Evolutionary conservation across 1,284 basidiomycete species (phyloP).

Genomic region (Kwoniella shivajii): DNA sequence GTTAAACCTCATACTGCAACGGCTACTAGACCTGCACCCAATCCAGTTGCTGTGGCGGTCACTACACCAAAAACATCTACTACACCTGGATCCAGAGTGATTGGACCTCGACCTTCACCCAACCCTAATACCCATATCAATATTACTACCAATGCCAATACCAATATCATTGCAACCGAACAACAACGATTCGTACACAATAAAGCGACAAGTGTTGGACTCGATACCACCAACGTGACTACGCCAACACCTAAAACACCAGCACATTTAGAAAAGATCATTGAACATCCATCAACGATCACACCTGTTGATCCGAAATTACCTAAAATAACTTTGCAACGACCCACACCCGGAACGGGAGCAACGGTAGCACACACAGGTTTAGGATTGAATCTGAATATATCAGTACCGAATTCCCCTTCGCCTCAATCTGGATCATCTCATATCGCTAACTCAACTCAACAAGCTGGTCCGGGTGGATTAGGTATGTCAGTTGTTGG

Average conservation of each 20-base stretch:
- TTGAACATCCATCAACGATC: constrained; percentile 9
- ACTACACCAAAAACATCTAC: constrained; percentile 10
- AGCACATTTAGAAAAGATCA: constrained; percentile 3
- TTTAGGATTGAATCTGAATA: constrained; percentile 26
- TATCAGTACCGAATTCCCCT: too few relatives aligned
- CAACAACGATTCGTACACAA: not conserved
- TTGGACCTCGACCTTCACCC: constrained; percentile 17
- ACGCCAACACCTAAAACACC: constrained; percentile 11
- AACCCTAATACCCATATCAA: too few relatives aligned
- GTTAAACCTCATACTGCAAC: not conserved
- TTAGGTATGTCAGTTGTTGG: constrained; percentile 7
- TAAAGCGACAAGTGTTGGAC: too few relatives aligned
- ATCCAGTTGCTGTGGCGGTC: not conserved
- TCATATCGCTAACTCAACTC: too few relatives aligned
- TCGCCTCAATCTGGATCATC: too few relatives aligned
- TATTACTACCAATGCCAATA: too few relatives aligned
- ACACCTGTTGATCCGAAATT: constrained; percentile 23
- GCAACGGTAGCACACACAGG: constrained; percentile 11
- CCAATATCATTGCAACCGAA: not conserved
- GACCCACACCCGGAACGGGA: constrained; percentile 26
- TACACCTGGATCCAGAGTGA: constrained; percentile 13
- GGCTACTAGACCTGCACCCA: constrained; percentile 22
- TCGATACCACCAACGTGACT: not conserved
- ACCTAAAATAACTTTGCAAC: constrained; percentile 36
- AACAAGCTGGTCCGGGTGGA: constrained; percentile 4